Percentiles rank a stretch among this genome's conserved stretches.
Conservation (phyloP, 352 stramenopile genomes). For the Phytophthora pinifolia region DNA sequence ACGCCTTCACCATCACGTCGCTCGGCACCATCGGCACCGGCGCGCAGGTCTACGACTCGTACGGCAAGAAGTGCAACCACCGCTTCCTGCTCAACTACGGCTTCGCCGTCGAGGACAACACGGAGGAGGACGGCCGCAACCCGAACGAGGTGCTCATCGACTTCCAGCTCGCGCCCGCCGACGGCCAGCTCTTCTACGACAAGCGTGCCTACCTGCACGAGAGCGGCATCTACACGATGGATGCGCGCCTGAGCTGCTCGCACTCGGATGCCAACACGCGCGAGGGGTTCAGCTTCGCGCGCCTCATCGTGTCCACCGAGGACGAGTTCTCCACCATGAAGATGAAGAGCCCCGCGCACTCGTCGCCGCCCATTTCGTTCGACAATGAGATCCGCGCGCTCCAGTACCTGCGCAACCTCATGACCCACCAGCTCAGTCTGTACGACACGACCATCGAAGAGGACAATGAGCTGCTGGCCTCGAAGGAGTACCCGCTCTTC, state of each 20-base stretch:
- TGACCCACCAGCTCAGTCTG: slow-evolving; percentile 76
- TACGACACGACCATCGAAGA: slow-evolving; percentile 89
- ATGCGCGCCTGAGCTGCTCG: slow-evolving; percentile 81
- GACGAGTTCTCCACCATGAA: slow-evolving; percentile 86
- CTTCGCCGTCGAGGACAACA: slow-evolving; percentile 99
- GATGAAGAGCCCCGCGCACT: slow-evolving; percentile 73
- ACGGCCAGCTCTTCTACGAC: slow-evolving; percentile 83
- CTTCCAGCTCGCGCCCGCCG: slow-evolving; percentile 59
- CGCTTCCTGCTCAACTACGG: slow-evolving; percentile 99
- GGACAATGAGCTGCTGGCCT: slow-evolving; percentile 82
- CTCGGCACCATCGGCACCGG: slow-evolving; percentile 74
- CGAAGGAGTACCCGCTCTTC: slow-evolving; percentile 77
- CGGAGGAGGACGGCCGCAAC: slow-evolving; percentile 97
- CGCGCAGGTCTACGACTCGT: slow-evolving; percentile 98
- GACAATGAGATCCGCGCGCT: slow-evolving; percentile 83
- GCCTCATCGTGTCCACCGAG: slow-evolving; percentile 82
- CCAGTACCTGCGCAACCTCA: slow-evolving; percentile 69
- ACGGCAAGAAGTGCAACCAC: slow-evolving; percentile 99
- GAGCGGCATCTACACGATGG: slow-evolving; percentile 86
- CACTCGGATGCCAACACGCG: slow-evolving; percentile 86
- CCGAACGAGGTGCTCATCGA: slow-evolving; percentile 96
- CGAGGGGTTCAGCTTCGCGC: slow-evolving; percentile 85
- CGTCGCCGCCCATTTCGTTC: slow-evolving; percentile 81
- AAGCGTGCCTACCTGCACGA: slow-evolving; percentile 85
- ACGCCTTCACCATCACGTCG: slow-evolving; percentile 90